Conservation (phyloP, 148 eudicot genomes). For the Oxyria digyna region DNA sequence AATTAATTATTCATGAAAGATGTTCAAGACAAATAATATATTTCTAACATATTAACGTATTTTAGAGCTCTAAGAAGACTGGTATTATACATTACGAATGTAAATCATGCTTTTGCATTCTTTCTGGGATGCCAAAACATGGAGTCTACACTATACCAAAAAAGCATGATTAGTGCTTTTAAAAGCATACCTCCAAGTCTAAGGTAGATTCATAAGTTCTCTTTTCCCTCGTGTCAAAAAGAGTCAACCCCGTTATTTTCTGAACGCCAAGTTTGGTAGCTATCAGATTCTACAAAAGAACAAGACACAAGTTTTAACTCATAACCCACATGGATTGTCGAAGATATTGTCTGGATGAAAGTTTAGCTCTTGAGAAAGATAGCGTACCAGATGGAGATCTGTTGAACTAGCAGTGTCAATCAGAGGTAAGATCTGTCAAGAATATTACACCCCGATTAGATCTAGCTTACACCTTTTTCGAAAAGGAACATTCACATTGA, state of each 20-base stretch:
- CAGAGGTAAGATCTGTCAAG: constrained; percentile 52
- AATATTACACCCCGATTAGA: not conserved
- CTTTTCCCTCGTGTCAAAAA: constrained; percentile 78
- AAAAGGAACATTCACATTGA: not conserved
- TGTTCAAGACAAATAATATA: not conserved
- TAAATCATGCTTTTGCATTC: not conserved
- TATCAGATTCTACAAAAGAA: constrained; percentile 69
- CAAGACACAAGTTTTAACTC: not conserved
- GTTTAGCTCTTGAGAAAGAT: not conserved
- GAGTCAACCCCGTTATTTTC: constrained; percentile 83
- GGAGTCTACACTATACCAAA: not conserved
- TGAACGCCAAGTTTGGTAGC: constrained; percentile 84
- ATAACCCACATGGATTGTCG: not conserved
- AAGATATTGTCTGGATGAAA: not conserved
- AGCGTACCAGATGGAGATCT: constrained; percentile 61
- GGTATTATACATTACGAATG: not conserved
- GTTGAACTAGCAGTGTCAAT: constrained; percentile 50
- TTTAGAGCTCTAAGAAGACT: not conserved
- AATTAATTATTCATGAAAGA: not conserved
- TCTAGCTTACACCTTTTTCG: not conserved
- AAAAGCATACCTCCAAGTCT: constrained; percentile 61
- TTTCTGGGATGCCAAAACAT: not conserved
- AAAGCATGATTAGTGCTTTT: not conserved
- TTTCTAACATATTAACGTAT: not conserved
- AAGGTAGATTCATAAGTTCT: constrained; percentile 68